These are phyloP conservation scores for Populus hybrid DNA, from an alignment of 441 rosid species.

Conservation along the genomic window DNA sequence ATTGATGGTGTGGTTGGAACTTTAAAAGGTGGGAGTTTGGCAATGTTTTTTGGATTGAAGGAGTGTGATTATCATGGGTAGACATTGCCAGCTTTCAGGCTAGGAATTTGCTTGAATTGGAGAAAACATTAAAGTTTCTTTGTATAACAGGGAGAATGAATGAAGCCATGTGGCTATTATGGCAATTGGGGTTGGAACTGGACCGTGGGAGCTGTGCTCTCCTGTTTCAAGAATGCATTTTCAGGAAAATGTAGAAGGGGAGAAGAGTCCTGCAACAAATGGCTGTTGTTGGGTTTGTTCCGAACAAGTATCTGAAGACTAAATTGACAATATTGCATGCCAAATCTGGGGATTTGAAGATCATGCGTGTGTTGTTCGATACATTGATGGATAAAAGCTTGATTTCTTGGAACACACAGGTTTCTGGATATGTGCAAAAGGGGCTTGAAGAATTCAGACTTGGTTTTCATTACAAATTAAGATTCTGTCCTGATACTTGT, in stretches of 20 bases:
- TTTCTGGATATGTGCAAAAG: constrained; percentile 47
- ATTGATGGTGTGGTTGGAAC: background rate
- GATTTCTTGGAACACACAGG: constrained; percentile 53
- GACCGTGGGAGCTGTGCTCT: constrained; percentile 43
- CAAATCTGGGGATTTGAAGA: constrained; percentile 46
- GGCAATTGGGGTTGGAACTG: constrained; percentile 35
- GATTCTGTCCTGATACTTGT: background rate
- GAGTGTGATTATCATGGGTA: constrained; percentile 34
- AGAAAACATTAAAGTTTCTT: constrained; percentile 50
- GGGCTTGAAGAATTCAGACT: constrained; percentile 35
- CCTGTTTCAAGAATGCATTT: constrained; percentile 65
- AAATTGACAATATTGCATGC: constrained; percentile 61
- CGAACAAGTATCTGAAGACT: constrained; percentile 43
- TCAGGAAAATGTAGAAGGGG: constrained; percentile 40
- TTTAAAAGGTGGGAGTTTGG: constrained; percentile 10
- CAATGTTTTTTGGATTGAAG: constrained; percentile 8
- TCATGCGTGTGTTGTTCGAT: constrained; percentile 39
- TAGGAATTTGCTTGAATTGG: constrained; percentile 33
- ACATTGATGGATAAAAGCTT: constrained; percentile 28
- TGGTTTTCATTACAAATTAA: constrained; percentile 22
- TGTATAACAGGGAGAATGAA: constrained; percentile 58
- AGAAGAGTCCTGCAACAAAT: constrained; percentile 62
- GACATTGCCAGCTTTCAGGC: constrained; percentile 73
- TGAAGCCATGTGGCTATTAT: constrained; percentile 62
- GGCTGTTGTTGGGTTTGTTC: constrained; percentile 47